Evolutionary conservation across 2,329 filamentous ascomycete species (phyloP).

Genomic region (Arthroderma sp.): DNA sequence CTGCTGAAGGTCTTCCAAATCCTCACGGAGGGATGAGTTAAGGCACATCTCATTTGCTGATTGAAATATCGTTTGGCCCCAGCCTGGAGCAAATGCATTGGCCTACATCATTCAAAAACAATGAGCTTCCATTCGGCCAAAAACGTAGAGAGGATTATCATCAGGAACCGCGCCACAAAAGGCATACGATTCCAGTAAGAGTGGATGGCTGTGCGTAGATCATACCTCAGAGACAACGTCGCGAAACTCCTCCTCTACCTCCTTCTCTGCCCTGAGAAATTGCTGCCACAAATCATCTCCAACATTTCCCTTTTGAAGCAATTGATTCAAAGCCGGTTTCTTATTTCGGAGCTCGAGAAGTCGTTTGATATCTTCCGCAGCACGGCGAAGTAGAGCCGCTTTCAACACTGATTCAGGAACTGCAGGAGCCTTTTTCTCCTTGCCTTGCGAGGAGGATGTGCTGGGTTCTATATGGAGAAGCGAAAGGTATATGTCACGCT

Average conservation of each 20-base stretch:
- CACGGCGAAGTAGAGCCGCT: conserved; percentile 75
- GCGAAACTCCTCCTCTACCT: conserved; percentile 89
- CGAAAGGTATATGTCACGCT: conserved; percentile 88
- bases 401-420: conserved; percentile 77
- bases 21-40: conserved; percentile 62
- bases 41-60: conserved; percentile 90
- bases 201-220: no score
- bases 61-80: conserved; percentile 94
- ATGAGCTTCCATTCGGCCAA: conserved; percentile 34
- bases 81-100: conserved; percentile 74
- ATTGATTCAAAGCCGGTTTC: conserved; percentile 71
- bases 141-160: not conserved
- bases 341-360: conserved; percentile 78
- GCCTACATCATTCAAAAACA: conserved; percentile 82
- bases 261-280: conserved; percentile 83
- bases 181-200: conserved; percentile 2
- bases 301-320: conserved; percentile 82
- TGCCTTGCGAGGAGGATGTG: conserved; percentile 29
- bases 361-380: conserved; percentile 82
- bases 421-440: conserved; percentile 51
- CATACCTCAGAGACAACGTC: conserved; percentile 85
- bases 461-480: conserved; percentile 62
- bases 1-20: conserved; percentile 60
- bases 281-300: conserved; percentile 94
- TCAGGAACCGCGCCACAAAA: not conserved